Conservation (phyloP, 2,329 filamentous ascomycete species). For the Claviceps digitariae region DNA sequence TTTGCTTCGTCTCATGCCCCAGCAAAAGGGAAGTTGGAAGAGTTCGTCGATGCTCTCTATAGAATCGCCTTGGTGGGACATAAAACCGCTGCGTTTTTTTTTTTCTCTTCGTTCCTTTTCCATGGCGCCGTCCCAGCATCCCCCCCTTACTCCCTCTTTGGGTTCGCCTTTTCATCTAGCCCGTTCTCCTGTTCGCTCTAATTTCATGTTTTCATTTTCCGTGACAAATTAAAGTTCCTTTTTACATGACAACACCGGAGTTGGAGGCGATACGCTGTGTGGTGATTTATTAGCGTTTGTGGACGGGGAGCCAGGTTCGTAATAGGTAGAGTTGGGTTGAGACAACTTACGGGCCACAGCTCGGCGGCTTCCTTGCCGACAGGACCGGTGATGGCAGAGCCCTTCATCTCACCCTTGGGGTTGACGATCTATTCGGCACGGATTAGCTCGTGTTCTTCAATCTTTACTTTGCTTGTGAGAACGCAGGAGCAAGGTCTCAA, state of each 20-base stretch:
- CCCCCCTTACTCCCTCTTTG: constrained; percentile 7
- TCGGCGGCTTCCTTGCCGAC: constrained; percentile 99
- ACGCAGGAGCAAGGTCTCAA: no score
- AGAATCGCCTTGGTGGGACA: constrained; percentile 19
- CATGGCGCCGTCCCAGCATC: constrained; percentile 7
- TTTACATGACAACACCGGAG: constrained; percentile 99
- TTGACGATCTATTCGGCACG: constrained; percentile 80
- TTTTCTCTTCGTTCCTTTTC: constrained; percentile 17
- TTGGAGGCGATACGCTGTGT: constrained; percentile 94
- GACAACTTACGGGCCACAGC: constrained; percentile 82
- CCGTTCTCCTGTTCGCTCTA: neutral
- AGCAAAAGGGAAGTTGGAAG: constrained; percentile 2
- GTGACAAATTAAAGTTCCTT: constrained; percentile 18
- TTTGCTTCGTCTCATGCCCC: neutral
- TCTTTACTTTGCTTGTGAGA: neutral
- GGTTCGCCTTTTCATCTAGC: constrained; percentile 7
- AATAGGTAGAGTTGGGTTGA: neutral
- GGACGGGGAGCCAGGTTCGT: neutral
- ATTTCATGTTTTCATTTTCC: neutral
- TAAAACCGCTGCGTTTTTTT: constrained; percentile 6
- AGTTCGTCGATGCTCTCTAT: constrained; percentile 13
- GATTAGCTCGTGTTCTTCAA: neutral
- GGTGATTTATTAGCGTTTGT: neutral
- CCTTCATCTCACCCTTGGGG: constrained; percentile 99
- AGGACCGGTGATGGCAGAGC: constrained; percentile 95